Evolutionary conservation across 768 basidiomycete genomes (phyloP).

Genomic region (Lepiota brunneoincarnata): DNA sequence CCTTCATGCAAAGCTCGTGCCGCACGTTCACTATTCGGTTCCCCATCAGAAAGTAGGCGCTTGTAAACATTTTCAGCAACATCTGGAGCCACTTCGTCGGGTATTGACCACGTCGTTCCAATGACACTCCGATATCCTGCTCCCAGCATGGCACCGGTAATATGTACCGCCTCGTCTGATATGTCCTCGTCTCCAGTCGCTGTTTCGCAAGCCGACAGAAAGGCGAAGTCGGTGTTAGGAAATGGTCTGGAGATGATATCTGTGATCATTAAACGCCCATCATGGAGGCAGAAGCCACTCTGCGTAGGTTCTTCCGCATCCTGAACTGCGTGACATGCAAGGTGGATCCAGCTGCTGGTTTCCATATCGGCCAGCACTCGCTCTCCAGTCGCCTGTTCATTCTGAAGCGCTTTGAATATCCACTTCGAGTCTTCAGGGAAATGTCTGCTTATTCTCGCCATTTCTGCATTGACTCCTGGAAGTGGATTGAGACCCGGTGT

Average conservation of each 20-base stretch:
- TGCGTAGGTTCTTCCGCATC: conserved; percentile 2
- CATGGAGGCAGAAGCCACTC: conserved; percentile 18
- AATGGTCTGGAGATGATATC: conserved; percentile 21
- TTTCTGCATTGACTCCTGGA: conserved; percentile 14
- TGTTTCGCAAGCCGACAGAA: conserved; percentile 47
- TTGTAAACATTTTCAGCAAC: conserved; percentile 23
- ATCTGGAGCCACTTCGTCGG: conserved; percentile 31
- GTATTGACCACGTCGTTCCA: conserved; percentile 43
- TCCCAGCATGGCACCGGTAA: conserved; percentile 38
- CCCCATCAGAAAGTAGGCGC: conserved; percentile 5
- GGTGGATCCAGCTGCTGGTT: conserved; percentile 13
- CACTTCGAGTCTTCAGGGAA: not conserved
- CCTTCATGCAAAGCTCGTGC: too few species aligned
- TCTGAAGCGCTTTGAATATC: not conserved
- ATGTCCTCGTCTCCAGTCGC: conserved; percentile 27
- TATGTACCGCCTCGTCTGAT: conserved; percentile 30
- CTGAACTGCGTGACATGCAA: conserved; percentile 17
- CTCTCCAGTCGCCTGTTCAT: conserved; percentile 3
- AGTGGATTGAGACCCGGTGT: not conserved
- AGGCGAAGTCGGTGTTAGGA: conserved; percentile 30
- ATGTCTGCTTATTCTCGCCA: not conserved
- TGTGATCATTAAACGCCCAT: conserved; percentile 17
- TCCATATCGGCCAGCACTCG: conserved; percentile 8
- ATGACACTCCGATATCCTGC: conserved; percentile 31
- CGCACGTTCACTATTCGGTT: too few species aligned